These are phyloP conservation scores for Suhomyces chickasaworum DNA, from an alignment of 1,139 yeast species.

Conservation along the genomic window DNA sequence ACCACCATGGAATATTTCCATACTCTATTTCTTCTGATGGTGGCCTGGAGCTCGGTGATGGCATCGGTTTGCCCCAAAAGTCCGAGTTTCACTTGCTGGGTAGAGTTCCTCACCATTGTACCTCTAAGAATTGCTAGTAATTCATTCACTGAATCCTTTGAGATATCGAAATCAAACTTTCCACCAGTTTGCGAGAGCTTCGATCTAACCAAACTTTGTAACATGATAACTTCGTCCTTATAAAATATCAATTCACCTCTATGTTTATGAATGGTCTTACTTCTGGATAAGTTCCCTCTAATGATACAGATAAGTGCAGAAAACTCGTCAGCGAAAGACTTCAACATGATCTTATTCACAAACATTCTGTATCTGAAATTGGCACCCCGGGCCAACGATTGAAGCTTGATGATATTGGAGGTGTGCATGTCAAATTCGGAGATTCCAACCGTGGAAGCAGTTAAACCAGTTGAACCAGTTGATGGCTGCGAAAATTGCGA, in stretches of 20 bases:
- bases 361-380: conserved; percentile 62
- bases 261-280: conserved; percentile 41
- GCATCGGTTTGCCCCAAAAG: conserved; percentile 14
- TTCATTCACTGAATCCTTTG: conserved; percentile 11
- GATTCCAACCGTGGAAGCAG: not conserved
- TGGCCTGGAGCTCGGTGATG: conserved; percentile 32
- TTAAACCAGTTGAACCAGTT: not conserved
- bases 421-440: conserved; percentile 16
- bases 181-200: conserved; percentile 22
- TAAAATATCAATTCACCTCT: conserved; percentile 36
- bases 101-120: conserved; percentile 18
- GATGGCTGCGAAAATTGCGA: not conserved
- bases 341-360: conserved; percentile 60
- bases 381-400: conserved; percentile 68
- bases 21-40: conserved; percentile 30
- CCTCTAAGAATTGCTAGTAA: conserved; percentile 39
- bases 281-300: conserved; percentile 43
- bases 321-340: conserved; percentile 54
- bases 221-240: conserved; percentile 29
- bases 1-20: conserved; percentile 26
- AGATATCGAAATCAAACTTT: conserved; percentile 16
- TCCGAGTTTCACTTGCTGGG: conserved; percentile 9
- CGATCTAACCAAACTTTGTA: conserved; percentile 43
- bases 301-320: conserved; percentile 37
- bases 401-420: conserved; percentile 45